Conservation (phyloP, 805 yeast species). For the Phaffomyces opuntiae region DNA sequence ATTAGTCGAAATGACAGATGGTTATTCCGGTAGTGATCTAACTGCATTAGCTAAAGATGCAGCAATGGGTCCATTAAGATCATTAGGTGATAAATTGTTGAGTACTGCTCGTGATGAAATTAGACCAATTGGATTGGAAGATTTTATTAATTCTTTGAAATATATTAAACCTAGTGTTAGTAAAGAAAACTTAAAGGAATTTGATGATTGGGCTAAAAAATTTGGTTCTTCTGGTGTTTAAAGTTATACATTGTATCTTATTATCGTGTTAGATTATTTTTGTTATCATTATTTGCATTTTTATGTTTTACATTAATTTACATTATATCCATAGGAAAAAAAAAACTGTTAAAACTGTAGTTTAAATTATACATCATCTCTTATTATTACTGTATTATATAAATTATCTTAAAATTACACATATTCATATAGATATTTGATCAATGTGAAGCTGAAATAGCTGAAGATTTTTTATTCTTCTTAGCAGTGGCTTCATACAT, state of each 20-base stretch:
- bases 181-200: constrained; percentile 64
- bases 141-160: constrained; percentile 67
- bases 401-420: too few relatives aligned
- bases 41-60: constrained; percentile 96
- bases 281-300: neutral
- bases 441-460: too few relatives aligned
- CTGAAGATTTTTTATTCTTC: constrained; percentile 7
- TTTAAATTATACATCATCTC: too few relatives aligned
- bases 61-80: constrained; percentile 94
- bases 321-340: neutral
- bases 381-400: too few relatives aligned
- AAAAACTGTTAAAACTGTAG: too few relatives aligned
- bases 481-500: constrained; percentile 67
- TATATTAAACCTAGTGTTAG: constrained; percentile 88
- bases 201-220: constrained; percentile 82
- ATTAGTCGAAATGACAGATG: constrained; percentile 65
- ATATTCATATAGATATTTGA: too few relatives aligned
- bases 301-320: neutral
- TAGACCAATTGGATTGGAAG: constrained; percentile 68
- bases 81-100: constrained; percentile 79
- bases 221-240: constrained; percentile 92
- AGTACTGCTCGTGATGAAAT: constrained; percentile 66
- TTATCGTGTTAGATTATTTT: neutral
- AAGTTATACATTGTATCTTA: neutral
- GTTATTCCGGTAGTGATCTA: constrained; percentile 88